Conservation (phyloP, 1,139 yeast species). For the Pichia sp. region DNA sequence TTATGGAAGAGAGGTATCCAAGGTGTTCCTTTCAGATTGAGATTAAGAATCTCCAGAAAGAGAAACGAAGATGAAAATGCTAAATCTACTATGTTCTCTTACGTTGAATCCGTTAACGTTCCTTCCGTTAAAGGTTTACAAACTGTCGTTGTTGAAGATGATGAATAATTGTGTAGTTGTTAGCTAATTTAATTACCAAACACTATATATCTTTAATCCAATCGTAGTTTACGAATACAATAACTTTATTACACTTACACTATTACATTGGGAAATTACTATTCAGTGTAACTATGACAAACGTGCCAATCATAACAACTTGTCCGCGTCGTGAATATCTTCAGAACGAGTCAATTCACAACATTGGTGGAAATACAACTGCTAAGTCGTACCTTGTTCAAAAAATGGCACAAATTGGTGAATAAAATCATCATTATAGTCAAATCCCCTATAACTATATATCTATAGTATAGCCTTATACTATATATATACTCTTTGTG, state of each 20-base stretch:
- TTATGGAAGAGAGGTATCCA: conserved; percentile 99
- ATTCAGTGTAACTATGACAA: conserved; percentile 56
- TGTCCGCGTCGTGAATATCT: conserved; percentile 13
- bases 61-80: conserved; percentile 99
- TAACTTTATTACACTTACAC: not conserved
- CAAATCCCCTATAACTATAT: not conserved
- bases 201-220: not conserved
- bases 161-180: conserved; percentile 37
- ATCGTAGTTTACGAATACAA: not conserved
- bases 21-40: conserved; percentile 97
- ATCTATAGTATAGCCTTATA: not conserved
- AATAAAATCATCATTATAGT: conserved; percentile 12
- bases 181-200: not conserved
- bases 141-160: conserved; percentile 94
- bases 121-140: conserved; percentile 95
- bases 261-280: not conserved
- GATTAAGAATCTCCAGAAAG: conserved; percentile 99
- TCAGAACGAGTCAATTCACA: conserved; percentile 22
- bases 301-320: conserved; percentile 37
- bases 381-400: conserved; percentile 21
- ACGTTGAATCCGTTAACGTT: conserved; percentile 95
- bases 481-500: not conserved
- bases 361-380: conserved; percentile 13
- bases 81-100: conserved; percentile 95
- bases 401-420: conserved; percentile 20